phyloP scores from a whole-genome alignment of 805 yeast genomes.

The Ogataea dorogensis region DNA sequence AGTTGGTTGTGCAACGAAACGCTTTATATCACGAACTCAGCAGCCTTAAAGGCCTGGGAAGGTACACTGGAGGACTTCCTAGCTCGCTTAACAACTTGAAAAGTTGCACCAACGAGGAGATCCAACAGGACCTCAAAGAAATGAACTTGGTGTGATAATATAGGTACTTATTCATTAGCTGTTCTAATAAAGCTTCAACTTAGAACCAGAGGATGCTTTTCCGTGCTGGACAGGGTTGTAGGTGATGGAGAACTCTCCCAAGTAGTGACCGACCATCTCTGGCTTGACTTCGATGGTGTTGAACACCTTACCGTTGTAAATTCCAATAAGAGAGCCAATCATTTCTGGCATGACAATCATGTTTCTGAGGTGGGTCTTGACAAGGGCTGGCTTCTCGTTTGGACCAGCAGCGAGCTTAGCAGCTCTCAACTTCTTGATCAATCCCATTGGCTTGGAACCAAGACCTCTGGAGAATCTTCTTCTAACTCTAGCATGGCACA shows the following conservation, averaged over 20 bases:
- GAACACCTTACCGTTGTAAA: conserved; percentile 99
- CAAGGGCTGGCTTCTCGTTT: conserved; percentile 95
- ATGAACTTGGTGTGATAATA: conserved; percentile 46
- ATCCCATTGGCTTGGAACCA: conserved; percentile 90
- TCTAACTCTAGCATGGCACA: conserved; percentile 98
- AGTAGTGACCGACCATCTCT: conserved; percentile 99
- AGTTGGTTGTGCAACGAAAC: conserved; percentile 64
- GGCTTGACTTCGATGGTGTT: conserved; percentile 98
- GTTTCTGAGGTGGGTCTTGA: conserved; percentile 99
- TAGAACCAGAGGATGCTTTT: conserved; percentile 41
- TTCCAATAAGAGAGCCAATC: conserved; percentile 98
- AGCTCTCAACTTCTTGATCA: conserved; percentile 96
- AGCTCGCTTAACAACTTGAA: conserved; percentile 68
- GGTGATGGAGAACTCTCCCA: conserved; percentile 99
- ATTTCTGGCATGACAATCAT: conserved; percentile 98
- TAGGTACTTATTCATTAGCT: conserved; percentile 16
- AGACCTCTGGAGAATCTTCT: conserved; percentile 99
- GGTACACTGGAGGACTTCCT: conserved; percentile 69
- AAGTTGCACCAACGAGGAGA: conserved; percentile 68
- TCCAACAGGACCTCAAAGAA: conserved; percentile 63
- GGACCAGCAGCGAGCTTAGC: conserved; percentile 87
- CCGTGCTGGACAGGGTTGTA: conserved; percentile 99
- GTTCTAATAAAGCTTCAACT: conserved; percentile 36
- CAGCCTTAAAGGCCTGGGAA: conserved; percentile 61
- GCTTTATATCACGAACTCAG: conserved; percentile 68